Conservation (phyloP, 148 eudicot genomes). For the Drosera capensis region DNA sequence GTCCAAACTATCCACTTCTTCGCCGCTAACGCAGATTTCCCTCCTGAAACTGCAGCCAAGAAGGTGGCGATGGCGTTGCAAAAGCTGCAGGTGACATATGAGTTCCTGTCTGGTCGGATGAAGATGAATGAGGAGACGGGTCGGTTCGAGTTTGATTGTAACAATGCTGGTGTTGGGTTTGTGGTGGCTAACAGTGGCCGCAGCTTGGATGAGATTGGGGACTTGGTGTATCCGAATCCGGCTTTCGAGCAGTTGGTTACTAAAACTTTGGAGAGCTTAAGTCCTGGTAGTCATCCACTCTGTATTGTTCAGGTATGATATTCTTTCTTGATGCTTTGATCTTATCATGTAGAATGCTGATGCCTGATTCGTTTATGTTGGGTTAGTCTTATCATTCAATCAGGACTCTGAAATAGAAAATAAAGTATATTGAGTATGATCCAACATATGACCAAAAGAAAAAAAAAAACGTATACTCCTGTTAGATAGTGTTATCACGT, state of each 20-base stretch:
- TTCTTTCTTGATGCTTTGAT: too few relatives aligned
- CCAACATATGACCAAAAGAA: too few relatives aligned
- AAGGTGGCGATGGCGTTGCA: conserved; percentile 28
- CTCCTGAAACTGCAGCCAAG: conserved; percentile 20
- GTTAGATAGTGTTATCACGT: too few relatives aligned
- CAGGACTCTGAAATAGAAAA: too few relatives aligned
- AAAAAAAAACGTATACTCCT: too few relatives aligned
- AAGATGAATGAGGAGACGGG: conserved; percentile 28
- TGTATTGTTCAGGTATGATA: conserved; percentile 70
- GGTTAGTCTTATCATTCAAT: too few relatives aligned
- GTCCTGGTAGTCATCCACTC: conserved; percentile 39
- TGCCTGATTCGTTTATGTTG: too few relatives aligned
- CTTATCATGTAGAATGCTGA: too few relatives aligned
- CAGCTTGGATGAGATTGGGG: conserved; percentile 53
- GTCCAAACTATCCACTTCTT: conserved; percentile 86
- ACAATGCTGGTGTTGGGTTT: conserved; percentile 46
- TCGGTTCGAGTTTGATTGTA: conserved; percentile 58
- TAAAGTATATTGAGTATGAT: too few relatives aligned
- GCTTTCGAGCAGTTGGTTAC: conserved; percentile 54
- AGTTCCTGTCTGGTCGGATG: conserved; percentile 60
- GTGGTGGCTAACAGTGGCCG: conserved; percentile 51
- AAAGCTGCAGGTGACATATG: conserved; percentile 36
- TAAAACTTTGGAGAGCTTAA: conserved; percentile 18
- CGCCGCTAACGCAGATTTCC: conserved; percentile 30
- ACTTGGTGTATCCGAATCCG: conserved; percentile 88